Evolutionary conservation across 768 basidiomycete genomes (phyloP), one percentile per base, ranked within the genome.

Genomic region (Arthromyces matolae): DNA sequence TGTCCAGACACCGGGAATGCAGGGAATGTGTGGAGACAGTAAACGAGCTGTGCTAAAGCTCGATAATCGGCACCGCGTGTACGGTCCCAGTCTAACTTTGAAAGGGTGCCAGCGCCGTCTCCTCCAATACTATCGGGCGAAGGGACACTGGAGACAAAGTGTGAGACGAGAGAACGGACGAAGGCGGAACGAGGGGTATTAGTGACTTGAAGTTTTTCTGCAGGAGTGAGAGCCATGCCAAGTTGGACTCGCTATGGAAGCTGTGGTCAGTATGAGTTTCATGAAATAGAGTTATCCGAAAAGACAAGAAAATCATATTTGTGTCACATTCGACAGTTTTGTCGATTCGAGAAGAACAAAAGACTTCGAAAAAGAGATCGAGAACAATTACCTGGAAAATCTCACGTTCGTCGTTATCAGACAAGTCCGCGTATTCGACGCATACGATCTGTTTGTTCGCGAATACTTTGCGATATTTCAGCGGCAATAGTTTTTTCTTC

Each of bases 371-470:
- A n/a, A n/a, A n/a, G n/a, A n/a, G n/a, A n/a, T n/a, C n/a, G n/a
- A n/a, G n/a, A 8, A 42, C 24, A 42, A 16, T 13, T 24, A 84
- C 88, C 71, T 86, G 84, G 67, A 86, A 86, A 14, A 86, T 80
- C 52, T 86, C 84, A 18, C 84, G 71, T 54, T 86, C 84, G 23
- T 79, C 75, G 4, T 63, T 55, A 42, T 80, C 80, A 0, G 68
- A 66, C 7, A 86, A 69, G 34, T 80, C 79, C 47, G 74, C 69
- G 52, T 85, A 91, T 59, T 91, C 89, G n/a, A 89, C 78, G 54
- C 89, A 91, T 1, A 86, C 83, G 16, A 92, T 75, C 52, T 87
- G 85, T 62, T 90, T 90, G 56, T 80, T 83, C 14, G 77, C 68
- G 53, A 90, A 90, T 1, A 80, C 31, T 12, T 74, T 78, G 45